A percentile compares a stretch with the other conserved stretches of the same genome.
Evolutionary conservation across 768 basidiomycete species (phyloP).

Genomic region (Goffeauzyma gilvescens): DNA sequence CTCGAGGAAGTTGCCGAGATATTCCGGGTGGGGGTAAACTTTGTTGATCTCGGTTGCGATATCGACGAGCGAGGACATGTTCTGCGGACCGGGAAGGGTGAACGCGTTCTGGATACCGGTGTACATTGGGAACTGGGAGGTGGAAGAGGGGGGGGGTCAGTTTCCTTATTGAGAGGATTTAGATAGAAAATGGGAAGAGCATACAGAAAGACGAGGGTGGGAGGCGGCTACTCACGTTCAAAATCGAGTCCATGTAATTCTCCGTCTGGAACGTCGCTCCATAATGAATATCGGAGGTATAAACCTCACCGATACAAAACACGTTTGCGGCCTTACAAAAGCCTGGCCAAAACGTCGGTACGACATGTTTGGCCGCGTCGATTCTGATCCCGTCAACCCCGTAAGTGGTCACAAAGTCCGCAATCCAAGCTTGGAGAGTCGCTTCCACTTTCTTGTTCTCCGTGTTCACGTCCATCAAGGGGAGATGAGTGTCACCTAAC

Average conservation of each 20-base stretch:
- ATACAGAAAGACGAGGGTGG: not conserved
- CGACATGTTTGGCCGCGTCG: slow-evolving; percentile 47
- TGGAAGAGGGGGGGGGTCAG: no score
- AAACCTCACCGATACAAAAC: slow-evolving; percentile 76
- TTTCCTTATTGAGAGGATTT: no score
- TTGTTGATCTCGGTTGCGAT: slow-evolving; percentile 16
- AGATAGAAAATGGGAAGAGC: not conserved
- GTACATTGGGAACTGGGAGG: slow-evolving; percentile 18
- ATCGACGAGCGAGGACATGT: slow-evolving; percentile 24
- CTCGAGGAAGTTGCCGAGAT: slow-evolving; percentile 27
- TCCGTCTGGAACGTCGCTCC: slow-evolving; percentile 20
- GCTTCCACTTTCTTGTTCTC: slow-evolving; percentile 46
- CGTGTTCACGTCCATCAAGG: slow-evolving; percentile 64
- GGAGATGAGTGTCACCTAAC: slow-evolving; percentile 57
- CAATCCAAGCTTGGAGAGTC: slow-evolving; percentile 50
- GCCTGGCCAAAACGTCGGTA: slow-evolving; percentile 52
- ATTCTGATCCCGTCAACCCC: slow-evolving; percentile 70
- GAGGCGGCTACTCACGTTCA: slow-evolving; percentile 9
- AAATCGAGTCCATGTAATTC: slow-evolving; percentile 23
- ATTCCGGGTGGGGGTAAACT: slow-evolving; percentile 20
- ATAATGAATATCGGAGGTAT: slow-evolving; percentile 37
- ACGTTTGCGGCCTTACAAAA: slow-evolving; percentile 60
- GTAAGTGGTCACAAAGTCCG: slow-evolving; percentile 47
- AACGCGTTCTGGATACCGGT: slow-evolving; percentile 22
- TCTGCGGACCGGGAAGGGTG: slow-evolving; percentile 12